phyloP scores from a whole-genome alignment of 2,329 filamentous ascomycete species.

The Diaporthe eres region DNA sequence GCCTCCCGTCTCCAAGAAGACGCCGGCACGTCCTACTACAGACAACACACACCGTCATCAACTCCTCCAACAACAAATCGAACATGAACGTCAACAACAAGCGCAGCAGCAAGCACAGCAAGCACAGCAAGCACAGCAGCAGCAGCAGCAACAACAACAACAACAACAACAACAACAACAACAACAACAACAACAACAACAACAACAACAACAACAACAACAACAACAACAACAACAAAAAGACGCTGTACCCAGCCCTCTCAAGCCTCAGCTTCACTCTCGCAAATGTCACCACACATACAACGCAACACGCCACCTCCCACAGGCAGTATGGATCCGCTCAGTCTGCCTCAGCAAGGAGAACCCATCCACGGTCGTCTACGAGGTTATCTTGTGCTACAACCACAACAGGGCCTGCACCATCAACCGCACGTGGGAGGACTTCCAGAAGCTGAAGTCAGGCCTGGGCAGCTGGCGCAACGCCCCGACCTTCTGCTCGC shows the following conservation, averaged over 20 bases:
- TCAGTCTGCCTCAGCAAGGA: conserved; percentile 35
- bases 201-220: no score
- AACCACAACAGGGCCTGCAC: conserved; percentile 51
- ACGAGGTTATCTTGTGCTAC: conserved; percentile 50
- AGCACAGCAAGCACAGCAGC: no score
- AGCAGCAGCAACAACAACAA: no score
- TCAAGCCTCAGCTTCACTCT: conserved; percentile 50
- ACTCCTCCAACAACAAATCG: conserved; percentile 20
- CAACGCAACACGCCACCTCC: conserved; percentile 47
- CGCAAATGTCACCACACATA: conserved; percentile 50
- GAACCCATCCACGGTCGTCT: conserved; percentile 39
- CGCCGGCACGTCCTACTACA: conserved; percentile 11
- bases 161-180: background rate
- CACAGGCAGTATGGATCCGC: conserved; percentile 45
- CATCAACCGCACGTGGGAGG: conserved; percentile 48
- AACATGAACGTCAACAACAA: conserved; percentile 5
- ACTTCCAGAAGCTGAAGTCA: conserved; percentile 45
- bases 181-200: background rate
- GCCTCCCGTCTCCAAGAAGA: conserved; percentile 22
- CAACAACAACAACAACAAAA: background rate
- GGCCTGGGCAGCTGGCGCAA: conserved; percentile 38
- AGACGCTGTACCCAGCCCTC: conserved; percentile 9
- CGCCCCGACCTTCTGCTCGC: conserved; percentile 32
- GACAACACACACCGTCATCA: conserved; percentile 12
- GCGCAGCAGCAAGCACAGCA: background rate